Evolutionary conservation across 2,329 filamentous ascomycete genomes (phyloP).

Genomic region (Zymoseptoria tritici): DNA sequence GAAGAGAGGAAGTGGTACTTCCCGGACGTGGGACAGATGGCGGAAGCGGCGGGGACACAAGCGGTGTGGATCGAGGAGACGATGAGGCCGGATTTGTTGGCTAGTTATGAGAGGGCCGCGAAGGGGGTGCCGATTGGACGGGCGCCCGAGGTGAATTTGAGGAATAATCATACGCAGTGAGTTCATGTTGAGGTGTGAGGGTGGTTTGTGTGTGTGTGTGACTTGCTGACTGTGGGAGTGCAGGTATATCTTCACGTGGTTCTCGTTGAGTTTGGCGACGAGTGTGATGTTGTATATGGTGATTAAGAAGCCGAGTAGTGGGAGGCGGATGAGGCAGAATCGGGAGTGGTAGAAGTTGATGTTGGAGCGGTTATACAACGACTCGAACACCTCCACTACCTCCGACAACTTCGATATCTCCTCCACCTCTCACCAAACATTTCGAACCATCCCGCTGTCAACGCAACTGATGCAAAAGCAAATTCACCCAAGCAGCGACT

Average conservation of each 20-base stretch:
- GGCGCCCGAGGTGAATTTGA: constrained; percentile 79
- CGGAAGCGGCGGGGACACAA: constrained; percentile 69
- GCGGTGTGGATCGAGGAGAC: constrained; percentile 94
- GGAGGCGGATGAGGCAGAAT: constrained; percentile 18
- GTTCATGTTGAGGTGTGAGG: not conserved
- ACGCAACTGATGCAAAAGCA: no score
- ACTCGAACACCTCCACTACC: no score
- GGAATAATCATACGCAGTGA: constrained; percentile 86
- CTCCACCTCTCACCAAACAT: no score
- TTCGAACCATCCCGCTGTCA: no score
- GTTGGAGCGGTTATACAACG: no score
- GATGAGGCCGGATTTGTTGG: constrained; percentile 76
- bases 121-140: constrained; percentile 86
- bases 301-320: constrained; percentile 61
- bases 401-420: no score
- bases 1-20: constrained; percentile 87
- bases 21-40: constrained; percentile 90
- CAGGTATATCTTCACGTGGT: constrained; percentile 95
- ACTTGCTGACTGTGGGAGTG: not conserved
- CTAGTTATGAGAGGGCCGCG: constrained; percentile 64
- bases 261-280: constrained; percentile 69
- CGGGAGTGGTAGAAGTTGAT: constrained; percentile 10
- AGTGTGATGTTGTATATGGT: constrained; percentile 97
- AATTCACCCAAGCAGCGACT: no score
- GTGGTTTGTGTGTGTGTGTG: no score